Evolutionary conservation across 2,329 filamentous ascomycete genomes (phyloP).

Genomic region (Grosmannia penicillata): DNA sequence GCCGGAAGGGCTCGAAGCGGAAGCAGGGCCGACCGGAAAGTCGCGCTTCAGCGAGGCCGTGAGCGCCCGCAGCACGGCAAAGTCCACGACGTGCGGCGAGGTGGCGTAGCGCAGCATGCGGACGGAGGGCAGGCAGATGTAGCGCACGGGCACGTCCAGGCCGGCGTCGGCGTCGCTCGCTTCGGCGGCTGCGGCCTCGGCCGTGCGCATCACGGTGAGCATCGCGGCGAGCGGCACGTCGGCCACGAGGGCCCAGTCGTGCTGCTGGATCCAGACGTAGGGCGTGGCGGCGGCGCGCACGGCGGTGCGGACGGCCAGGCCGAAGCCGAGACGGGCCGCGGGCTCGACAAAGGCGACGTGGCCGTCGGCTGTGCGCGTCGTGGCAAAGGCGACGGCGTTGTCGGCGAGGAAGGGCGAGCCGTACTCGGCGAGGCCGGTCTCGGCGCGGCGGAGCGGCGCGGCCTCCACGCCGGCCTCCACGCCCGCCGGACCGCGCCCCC

Average conservation of each 20-base stretch:
- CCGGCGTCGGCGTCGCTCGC: background rate
- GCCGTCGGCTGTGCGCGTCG: slow-evolving; percentile 19
- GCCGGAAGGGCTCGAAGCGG: slow-evolving; percentile 3
- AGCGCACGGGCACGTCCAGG: slow-evolving; percentile 22
- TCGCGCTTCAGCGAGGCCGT: slow-evolving; percentile 26
- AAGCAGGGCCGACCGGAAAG: slow-evolving; percentile 16
- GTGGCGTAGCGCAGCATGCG: slow-evolving; percentile 35
- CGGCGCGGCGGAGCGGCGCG: no score
- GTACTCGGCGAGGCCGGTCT: slow-evolving; percentile 28
- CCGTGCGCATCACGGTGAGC: slow-evolving; percentile 28
- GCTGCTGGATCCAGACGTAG: slow-evolving; percentile 42
- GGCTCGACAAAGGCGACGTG: slow-evolving; percentile 35
- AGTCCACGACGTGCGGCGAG: slow-evolving; percentile 28
- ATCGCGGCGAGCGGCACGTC: slow-evolving; percentile 28
- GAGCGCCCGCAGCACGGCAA: slow-evolving; percentile 24
- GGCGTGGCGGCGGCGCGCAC: slow-evolving; percentile 30
- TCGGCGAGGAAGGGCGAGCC: slow-evolving; percentile 18
- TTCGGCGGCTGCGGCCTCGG: slow-evolving; percentile 8
- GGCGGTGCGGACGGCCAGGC: slow-evolving; percentile 36
- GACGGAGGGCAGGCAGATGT: slow-evolving; percentile 36
- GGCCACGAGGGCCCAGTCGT: slow-evolving; percentile 36
- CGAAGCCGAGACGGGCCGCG: slow-evolving; percentile 31
- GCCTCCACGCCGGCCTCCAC: no score
- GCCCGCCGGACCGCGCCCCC: background rate
- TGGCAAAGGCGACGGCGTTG: slow-evolving; percentile 23